Conservation (phyloP, 2,329 filamentous ascomycete genomes). For the Ceratocystis harringtonii region DNA sequence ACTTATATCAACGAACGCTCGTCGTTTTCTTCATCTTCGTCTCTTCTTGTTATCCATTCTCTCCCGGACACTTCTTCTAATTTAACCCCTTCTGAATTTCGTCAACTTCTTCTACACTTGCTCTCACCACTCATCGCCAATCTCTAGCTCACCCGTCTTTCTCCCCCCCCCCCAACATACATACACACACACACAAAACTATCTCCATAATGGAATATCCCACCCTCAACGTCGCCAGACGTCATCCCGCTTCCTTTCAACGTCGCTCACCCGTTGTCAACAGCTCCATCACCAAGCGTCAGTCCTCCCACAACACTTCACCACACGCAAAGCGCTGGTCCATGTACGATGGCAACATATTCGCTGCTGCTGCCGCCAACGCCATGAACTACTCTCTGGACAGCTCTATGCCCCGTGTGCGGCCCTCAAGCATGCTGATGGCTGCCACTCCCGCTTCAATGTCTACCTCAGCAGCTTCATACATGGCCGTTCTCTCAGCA, state of each 20-base stretch:
- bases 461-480: conserved; percentile 4
- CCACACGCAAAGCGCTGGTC: conserved; percentile 14
- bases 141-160: not conserved
- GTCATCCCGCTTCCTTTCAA: not conserved
- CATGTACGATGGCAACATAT: conserved; percentile 13
- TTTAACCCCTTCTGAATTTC: not conserved
- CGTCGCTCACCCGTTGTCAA: conserved; percentile 14
- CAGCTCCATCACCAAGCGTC: conserved; percentile 12
- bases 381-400: conserved; percentile 7
- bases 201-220: conserved; percentile 14
- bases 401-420: conserved; percentile 2
- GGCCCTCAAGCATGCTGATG: conserved; percentile 12
- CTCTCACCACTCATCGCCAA: not conserved
- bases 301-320: conserved; percentile 7
- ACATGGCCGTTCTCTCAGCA: conserved; percentile 7
- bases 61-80: not conserved
- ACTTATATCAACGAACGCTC: not conserved
- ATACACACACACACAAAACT: not conserved
- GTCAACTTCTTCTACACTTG: not conserved
- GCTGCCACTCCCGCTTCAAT: not conserved
- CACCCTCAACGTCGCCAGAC: conserved; percentile 8
- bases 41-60: not conserved
- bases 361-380: conserved; percentile 1
- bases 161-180: not conserved
- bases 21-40: not conserved